Evolutionary conservation across 306 rosid genomes (phyloP), one percentile per base, ranked within the genome.

Genomic region (Abrus precatorius): DNA sequence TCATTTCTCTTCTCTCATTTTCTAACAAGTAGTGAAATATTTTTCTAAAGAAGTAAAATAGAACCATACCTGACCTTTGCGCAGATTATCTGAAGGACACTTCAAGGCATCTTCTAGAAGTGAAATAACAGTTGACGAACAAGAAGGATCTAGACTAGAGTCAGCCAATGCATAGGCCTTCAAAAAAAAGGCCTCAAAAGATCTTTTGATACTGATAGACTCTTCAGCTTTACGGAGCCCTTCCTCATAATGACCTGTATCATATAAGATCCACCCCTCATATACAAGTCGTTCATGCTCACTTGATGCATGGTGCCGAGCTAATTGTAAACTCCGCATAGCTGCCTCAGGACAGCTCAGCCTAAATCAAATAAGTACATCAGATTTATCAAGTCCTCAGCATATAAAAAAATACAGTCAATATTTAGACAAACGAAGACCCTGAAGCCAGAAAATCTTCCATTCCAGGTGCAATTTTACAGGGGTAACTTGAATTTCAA

Each of bases 211-310:
- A 74, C 85, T 69, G 72, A 94, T 89, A 82, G 98, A 94, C 79
- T 94, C 97, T 89, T 94, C 97, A 1, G 97, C 98, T 79, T 94
- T 94, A 69, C 8, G 81, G 61, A 94, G 97, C 82, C 97, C 98
- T 84, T 94, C 97, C 85, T 89, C 92, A 74, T 91, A 92, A 67
- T 92, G 97, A 69, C 98, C 97, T 27, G 97, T 92, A 80, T 94
- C 98, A 43, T 94, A 94, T 81, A 94, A 86, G 79, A 94, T 94
- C 98, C 98, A 94, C 57, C 98, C 98, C 82, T 94, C 97, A 34
- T 94, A 94, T 74, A 94, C 97, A 7, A 94, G 89, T 73, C 79
- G 89, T 85, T 94, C 98, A 65, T 94, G 93, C 71, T 92, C 90
- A 63, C 89, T 94, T 40, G 94, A 89, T 71, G 97, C 97, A 80